Evolutionary conservation across 306 rosid genomes (phyloP).

Genomic region (Inga laurina): DNA sequence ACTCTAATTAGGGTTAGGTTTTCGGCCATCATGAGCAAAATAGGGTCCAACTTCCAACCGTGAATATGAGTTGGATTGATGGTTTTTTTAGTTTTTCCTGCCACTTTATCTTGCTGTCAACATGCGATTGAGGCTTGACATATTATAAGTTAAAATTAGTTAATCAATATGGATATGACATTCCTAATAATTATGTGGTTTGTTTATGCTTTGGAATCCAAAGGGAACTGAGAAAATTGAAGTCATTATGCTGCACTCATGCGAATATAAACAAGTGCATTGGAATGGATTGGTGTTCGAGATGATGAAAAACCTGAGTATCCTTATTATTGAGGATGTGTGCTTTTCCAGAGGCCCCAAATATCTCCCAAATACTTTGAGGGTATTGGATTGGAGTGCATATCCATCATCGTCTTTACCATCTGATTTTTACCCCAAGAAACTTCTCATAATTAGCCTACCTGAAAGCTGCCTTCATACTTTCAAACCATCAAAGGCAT

Average conservation of each 20-base stretch:
- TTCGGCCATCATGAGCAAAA: too few relatives aligned
- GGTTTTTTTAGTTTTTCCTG: too few relatives aligned
- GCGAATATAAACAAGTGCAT: background rate
- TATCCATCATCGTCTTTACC: conserved; percentile 1
- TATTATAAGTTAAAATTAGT: background rate
- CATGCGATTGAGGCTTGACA: too few relatives aligned
- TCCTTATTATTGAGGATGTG: background rate
- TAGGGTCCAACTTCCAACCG: too few relatives aligned
- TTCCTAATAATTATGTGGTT: too few relatives aligned
- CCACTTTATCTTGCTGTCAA: too few relatives aligned
- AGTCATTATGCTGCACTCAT: background rate
- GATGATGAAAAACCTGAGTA: background rate
- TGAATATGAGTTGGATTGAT: too few relatives aligned
- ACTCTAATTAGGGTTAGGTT: too few relatives aligned
- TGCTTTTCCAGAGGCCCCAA: background rate
- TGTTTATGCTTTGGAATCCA: background rate
- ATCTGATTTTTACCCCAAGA: background rate
- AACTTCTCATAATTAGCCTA: background rate
- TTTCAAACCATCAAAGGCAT: background rate
- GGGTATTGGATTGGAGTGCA: background rate
- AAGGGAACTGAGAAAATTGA: background rate
- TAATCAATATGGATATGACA: background rate
- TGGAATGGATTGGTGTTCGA: background rate
- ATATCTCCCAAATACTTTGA: background rate
- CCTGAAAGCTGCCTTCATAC: background rate